phyloP scores from a whole-genome alignment of 1,284 basidiomycete species.

The Ganoderma boninense region DNA sequence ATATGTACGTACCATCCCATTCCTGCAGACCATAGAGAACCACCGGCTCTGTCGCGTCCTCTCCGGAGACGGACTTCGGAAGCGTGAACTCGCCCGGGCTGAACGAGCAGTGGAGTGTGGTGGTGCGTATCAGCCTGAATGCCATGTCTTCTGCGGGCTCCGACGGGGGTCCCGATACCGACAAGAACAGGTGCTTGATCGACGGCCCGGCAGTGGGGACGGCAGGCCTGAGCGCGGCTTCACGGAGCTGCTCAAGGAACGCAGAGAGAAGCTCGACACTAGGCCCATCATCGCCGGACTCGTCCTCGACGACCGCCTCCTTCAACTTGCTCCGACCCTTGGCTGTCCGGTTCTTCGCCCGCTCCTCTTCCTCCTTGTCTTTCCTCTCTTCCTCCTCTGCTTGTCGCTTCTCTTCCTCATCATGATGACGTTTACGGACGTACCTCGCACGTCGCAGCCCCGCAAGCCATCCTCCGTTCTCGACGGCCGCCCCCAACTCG shows the following conservation, averaged over 20 bases:
- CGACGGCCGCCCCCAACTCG: conserved; percentile 37
- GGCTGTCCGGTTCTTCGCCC: conserved; percentile 20
- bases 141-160: conserved; percentile 50
- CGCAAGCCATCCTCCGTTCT: conserved; percentile 40
- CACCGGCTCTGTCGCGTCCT: conserved; percentile 41
- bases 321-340: conserved; percentile 30
- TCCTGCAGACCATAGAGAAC: conserved; percentile 58
- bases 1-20: conserved; percentile 52
- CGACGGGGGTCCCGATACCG: conserved; percentile 46
- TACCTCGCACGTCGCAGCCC: conserved; percentile 38
- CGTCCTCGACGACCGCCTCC: conserved; percentile 25
- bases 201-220: conserved; percentile 39
- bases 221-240: conserved; percentile 35
- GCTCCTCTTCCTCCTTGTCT: conserved; percentile 36
- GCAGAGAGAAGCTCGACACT: conserved; percentile 1
- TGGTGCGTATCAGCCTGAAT: conserved; percentile 50
- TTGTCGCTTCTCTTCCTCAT: conserved; percentile 25
- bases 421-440: conserved; percentile 22
- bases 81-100: conserved; percentile 50
- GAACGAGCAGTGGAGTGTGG: conserved; percentile 55
- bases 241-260: conserved; percentile 42
- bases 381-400: conserved; percentile 28
- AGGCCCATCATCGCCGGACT: conserved; percentile 21
- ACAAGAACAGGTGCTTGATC: conserved; percentile 58
- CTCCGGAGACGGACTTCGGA: conserved; percentile 44